Conservation (phyloP, 139 green algal species). For the Edaphochlamys debaryana region DNA sequence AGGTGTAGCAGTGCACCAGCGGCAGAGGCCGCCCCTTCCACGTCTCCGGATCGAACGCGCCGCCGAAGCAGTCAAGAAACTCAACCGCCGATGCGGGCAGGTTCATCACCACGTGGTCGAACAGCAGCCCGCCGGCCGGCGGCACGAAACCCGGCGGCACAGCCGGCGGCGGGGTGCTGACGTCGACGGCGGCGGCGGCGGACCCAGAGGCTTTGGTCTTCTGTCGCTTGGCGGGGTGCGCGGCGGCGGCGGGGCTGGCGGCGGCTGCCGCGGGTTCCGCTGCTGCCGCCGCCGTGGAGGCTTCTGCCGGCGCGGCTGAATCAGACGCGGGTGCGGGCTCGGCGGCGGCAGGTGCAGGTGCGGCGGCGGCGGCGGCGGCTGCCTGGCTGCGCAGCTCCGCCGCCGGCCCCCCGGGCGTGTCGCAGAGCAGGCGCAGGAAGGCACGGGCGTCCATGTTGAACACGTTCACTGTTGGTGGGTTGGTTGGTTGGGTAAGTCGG, state of each 20-base stretch:
- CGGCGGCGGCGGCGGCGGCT: not conserved
- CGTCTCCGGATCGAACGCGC: conserved; percentile 64
- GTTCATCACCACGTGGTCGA: conserved; percentile 90
- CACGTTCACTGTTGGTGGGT: conserved; percentile 52
- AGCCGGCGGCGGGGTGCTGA: not conserved
- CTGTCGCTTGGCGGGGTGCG: not conserved
- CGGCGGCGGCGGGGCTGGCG: not conserved
- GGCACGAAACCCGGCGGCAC: not conserved
- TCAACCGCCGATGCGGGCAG: conserved; percentile 88
- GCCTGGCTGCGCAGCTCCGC: not conserved
- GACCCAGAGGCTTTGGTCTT: not conserved
- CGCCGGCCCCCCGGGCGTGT: conserved; percentile 9
- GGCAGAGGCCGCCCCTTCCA: conserved; percentile 82
- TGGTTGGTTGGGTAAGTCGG: not conserved
- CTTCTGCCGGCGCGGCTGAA: not conserved
- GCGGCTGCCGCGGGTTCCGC: not conserved
- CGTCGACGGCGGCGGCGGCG: not conserved
- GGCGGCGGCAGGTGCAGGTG: conserved; percentile 2
- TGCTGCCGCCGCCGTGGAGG: not conserved
- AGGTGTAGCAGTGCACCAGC: conserved; percentile 94
- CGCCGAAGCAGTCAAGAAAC: conserved; percentile 90
- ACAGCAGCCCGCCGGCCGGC: conserved; percentile 17
- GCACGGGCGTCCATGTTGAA: conserved; percentile 84
- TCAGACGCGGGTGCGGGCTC: not conserved
- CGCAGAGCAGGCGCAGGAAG: conserved; percentile 76